phyloP scores from a whole-genome alignment of 1,139 yeast genomes.

The Protomyces pachydermus region DNA sequence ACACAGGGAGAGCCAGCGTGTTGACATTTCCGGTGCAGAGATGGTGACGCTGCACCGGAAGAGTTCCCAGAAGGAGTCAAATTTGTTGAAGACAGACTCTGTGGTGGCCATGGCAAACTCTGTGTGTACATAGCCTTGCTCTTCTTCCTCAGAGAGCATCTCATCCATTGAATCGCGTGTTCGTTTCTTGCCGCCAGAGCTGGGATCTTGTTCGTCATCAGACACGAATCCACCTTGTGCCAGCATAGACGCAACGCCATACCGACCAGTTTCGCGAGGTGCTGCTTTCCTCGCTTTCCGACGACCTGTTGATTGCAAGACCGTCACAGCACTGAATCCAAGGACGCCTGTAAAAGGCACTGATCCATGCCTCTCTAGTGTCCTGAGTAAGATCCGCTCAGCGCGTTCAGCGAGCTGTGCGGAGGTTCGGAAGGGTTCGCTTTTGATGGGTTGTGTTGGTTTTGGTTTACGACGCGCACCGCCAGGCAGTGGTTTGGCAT shows the following conservation, averaged over 20 bases:
- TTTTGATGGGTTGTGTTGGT: not conserved
- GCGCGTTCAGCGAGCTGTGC: not conserved
- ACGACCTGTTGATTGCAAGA: not conserved
- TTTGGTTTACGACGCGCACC: not conserved
- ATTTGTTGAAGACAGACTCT: constrained; percentile 4
- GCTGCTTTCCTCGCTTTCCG: not conserved
- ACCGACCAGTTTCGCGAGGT: not conserved
- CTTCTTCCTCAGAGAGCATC: not conserved
- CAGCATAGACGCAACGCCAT: not conserved
- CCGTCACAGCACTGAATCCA: not conserved
- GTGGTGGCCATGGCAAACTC: constrained; percentile 13
- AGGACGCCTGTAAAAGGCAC: not conserved
- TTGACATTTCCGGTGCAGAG: not conserved
- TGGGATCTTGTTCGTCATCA: not conserved
- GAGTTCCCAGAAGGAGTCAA: constrained; percentile 5
- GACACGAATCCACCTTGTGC: not conserved
- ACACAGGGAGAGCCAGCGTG: not conserved
- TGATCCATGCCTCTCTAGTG: not conserved
- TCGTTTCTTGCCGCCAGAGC: not conserved
- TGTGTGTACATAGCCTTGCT: not conserved
- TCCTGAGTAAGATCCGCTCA: not conserved
- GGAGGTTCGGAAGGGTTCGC: not conserved
- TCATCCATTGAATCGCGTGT: not conserved
- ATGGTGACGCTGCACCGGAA: not conserved
- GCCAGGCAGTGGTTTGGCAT: not conserved